Evolutionary conservation across 2,329 filamentous ascomycete genomes (phyloP), one percentile per base, ranked within the genome.

Genomic region (Setomelanomma holmii): DNA sequence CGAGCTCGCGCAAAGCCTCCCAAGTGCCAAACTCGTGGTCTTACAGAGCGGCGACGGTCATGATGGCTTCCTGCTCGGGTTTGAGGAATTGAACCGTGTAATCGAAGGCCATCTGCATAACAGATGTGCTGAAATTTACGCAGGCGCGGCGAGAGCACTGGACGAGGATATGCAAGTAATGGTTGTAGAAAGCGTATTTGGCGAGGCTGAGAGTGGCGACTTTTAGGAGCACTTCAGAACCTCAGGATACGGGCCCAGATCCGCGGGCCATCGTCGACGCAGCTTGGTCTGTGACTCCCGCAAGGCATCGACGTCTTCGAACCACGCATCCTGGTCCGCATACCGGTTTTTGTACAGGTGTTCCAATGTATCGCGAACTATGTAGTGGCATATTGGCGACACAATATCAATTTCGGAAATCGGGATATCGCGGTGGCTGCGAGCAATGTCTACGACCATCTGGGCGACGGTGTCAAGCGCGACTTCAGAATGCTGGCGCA

Each of bases 41-140:
- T 45, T 75, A 4, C 52, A 66, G 19, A 70, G 66, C 1, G 53
- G 51, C 1, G 71, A 75, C 36, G 73, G 73, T 0, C 74, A 76
- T 40, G 71, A 76, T 53, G 73, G 68, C 1, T 76, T 76, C 45
- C 51, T 76, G n/a, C 56, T 76, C 3, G 73, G 76, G 40, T 73
- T 74, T 53, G 67, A 73, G 30, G 61, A 66, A 35, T 60, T 76
- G 22, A 63, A 67, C 20, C 30, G 39, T 0, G 35, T 74, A 7
- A 67, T 74, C 19, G 44, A 14, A 16, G 22, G 35, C 8, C 53
- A 63, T 45, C 23, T 63, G 20, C 7, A 48, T 30, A 24, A 46
- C 11, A 33, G 30, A 38, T 53, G 46, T 44, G 45, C 43, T 5
- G 49, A 48, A 16, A 17, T 21, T 20, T 33, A 44, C 21, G 36